A percentile compares a stretch with the other conserved stretches of the same genome.
Conservation (phyloP, 2,329 filamentous ascomycete genomes). For the Pseudogymnoascus pannorum region DNA sequence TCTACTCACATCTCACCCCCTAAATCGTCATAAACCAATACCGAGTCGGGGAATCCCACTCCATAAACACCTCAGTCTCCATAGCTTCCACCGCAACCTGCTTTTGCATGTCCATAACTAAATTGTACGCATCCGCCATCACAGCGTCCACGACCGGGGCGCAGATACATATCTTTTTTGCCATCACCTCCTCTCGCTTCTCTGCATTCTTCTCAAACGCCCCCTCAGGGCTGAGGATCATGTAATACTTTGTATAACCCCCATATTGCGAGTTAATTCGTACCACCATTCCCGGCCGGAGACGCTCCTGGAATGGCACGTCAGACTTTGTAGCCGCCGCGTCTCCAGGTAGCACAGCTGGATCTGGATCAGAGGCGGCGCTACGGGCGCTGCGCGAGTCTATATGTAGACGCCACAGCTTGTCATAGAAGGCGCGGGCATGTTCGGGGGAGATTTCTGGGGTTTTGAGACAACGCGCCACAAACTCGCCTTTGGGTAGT, state of each 20-base stretch:
- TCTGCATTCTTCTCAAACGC: slow-evolving; percentile 18
- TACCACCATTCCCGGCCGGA: slow-evolving; percentile 37
- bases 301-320: slow-evolving; percentile 33
- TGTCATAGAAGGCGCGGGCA: slow-evolving; percentile 35
- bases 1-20: not conserved
- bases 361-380: not conserved
- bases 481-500: slow-evolving; percentile 34
- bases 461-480: slow-evolving; percentile 35
- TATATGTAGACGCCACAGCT: slow-evolving; percentile 37
- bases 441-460: slow-evolving; percentile 31
- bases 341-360: not conserved
- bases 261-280: slow-evolving; percentile 25
- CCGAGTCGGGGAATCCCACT: slow-evolving; percentile 37
- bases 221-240: slow-evolving; percentile 28
- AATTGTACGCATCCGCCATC: slow-evolving; percentile 32
- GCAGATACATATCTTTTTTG: slow-evolving; percentile 30
- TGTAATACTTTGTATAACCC: slow-evolving; percentile 24
- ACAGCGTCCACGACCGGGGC: slow-evolving; percentile 31
- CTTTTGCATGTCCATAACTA: slow-evolving; percentile 35
- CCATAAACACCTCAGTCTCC: slow-evolving; percentile 35
- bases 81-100: slow-evolving; percentile 31
- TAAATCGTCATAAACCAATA: slow-evolving; percentile 32
- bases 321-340: not conserved
- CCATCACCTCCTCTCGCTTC: slow-evolving; percentile 11
- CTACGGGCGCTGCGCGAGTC: slow-evolving; percentile 29